Conservation (phyloP, 768 basidiomycete species). For the Saitozyma podzolica region DNA sequence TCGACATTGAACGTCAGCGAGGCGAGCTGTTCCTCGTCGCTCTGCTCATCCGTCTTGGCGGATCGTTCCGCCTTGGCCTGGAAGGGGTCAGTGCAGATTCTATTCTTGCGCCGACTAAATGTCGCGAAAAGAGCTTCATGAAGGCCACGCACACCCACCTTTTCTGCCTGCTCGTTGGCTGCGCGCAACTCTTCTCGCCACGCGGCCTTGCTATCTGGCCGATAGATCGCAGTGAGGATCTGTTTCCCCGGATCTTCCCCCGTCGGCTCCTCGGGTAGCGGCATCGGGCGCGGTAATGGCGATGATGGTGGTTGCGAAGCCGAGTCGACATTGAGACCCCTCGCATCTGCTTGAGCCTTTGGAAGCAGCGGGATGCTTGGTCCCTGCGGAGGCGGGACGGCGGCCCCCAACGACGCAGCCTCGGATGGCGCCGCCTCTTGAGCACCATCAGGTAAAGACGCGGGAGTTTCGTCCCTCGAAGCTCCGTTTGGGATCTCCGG, state of each 20-base stretch:
- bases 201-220: conserved; percentile 78
- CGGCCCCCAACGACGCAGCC: too few relatives aligned
- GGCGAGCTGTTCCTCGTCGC: conserved; percentile 50
- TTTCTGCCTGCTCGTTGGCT: conserved; percentile 50
- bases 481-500: too few relatives aligned
- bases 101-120: background rate
- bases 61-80: conserved; percentile 1
- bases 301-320: conserved; percentile 38
- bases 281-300: conserved; percentile 6
- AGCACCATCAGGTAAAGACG: too few relatives aligned
- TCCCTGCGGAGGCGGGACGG: too few relatives aligned
- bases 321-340: too few relatives aligned
- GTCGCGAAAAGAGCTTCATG: background rate
- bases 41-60: conserved; percentile 18
- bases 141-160: conserved; percentile 15
- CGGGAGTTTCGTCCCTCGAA: too few relatives aligned
- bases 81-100: background rate
- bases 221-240: conserved; percentile 67
- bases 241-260: conserved; percentile 56
- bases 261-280: conserved; percentile 1
- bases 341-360: too few relatives aligned
- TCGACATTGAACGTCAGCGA: conserved; percentile 59
- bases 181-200: conserved; percentile 68
- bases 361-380: too few relatives aligned
- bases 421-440: too few relatives aligned